Conservation (phyloP, 148 eudicot genomes). For the Vaccinium darrowii region DNA sequence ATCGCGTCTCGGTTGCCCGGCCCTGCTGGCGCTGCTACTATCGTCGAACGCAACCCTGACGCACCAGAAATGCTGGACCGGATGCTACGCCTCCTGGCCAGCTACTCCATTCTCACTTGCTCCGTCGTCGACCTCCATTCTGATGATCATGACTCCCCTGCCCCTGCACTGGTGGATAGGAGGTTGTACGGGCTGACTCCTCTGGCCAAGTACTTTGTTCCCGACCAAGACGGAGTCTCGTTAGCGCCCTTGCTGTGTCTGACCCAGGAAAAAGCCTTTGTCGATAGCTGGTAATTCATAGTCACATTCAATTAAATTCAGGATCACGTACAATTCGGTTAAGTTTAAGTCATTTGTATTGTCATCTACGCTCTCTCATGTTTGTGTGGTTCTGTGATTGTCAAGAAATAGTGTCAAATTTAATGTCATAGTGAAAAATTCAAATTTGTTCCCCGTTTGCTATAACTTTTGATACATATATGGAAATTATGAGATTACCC, state of each 20-base stretch:
- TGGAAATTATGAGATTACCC: too few relatives aligned
- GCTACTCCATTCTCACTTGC: slow-evolving; percentile 30
- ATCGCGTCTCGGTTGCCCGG: slow-evolving; percentile 23
- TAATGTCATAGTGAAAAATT: too few relatives aligned
- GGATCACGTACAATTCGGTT: too few relatives aligned
- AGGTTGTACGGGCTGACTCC: background rate
- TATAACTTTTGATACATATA: too few relatives aligned
- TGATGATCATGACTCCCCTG: background rate
- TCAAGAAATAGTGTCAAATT: too few relatives aligned
- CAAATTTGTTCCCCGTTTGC: too few relatives aligned
- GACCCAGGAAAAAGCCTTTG: background rate
- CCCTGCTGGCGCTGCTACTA: background rate
- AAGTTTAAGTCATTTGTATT: too few relatives aligned
- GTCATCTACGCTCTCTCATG: too few relatives aligned
- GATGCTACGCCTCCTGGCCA: slow-evolving; percentile 40
- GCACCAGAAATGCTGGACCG: slow-evolving; percentile 43
- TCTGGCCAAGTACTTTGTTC: background rate
- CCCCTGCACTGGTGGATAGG: background rate
- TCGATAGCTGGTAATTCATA: background rate
- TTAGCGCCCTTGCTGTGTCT: background rate
- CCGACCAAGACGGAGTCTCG: background rate
- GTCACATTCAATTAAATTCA: background rate
- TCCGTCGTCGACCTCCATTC: background rate
- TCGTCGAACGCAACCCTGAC: slow-evolving; percentile 21
- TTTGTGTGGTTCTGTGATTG: too few relatives aligned